phyloP scores from a whole-genome alignment of 2,329 filamentous ascomycete species.

The Leptosphaerulina australis region DNA sequence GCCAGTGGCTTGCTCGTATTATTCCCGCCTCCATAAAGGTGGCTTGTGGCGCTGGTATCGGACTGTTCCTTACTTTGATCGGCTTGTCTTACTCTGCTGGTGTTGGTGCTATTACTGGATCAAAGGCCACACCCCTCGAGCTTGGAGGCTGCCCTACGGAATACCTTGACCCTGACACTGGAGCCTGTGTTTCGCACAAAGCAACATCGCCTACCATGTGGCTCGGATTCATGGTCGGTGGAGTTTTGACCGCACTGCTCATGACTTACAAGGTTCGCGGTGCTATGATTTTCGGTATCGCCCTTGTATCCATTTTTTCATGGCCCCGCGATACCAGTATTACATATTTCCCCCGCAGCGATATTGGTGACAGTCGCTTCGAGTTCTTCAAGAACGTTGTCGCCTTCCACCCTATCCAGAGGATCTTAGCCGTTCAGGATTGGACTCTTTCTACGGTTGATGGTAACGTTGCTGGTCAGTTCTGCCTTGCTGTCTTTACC shows the following conservation, averaged over 20 bases:
- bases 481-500: conserved; percentile 81
- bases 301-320: conserved; percentile 84
- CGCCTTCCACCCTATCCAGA: conserved; percentile 76
- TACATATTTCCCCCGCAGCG: conserved; percentile 79
- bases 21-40: conserved; percentile 86
- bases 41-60: conserved; percentile 88
- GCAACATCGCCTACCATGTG: conserved; percentile 85
- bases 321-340: conserved; percentile 79
- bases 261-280: conserved; percentile 88
- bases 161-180: conserved; percentile 44
- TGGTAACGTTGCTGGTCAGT: conserved; percentile 70
- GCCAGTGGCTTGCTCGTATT: conserved; percentile 66
- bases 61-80: conserved; percentile 79
- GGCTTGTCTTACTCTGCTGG: conserved; percentile 83
- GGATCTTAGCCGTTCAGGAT: conserved; percentile 71
- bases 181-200: conserved; percentile 70
- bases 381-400: conserved; percentile 89
- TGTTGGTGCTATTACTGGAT: conserved; percentile 77
- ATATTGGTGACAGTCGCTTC: conserved; percentile 71
- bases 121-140: conserved; percentile 69
- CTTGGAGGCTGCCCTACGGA: conserved; percentile 74
- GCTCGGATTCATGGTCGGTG: conserved; percentile 86
- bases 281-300: conserved; percentile 80
- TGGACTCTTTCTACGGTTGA: conserved; percentile 65
- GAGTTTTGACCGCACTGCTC: conserved; percentile 76